Conservation (phyloP, 1,284 basidiomycete species). For the Agroathelia rolfsii region DNA sequence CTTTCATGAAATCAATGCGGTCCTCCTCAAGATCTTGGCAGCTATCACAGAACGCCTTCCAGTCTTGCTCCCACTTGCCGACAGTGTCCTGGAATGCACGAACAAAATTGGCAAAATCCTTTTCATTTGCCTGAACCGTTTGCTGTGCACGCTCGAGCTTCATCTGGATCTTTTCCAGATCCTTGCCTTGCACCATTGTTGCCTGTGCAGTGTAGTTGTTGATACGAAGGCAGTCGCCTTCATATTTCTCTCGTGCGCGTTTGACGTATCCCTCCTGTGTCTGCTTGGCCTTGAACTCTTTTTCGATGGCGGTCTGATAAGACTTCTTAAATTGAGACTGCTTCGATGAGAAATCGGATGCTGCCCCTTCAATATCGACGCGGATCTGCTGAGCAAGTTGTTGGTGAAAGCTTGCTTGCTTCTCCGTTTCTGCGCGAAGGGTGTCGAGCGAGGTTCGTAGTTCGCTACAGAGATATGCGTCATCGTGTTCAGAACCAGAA, state of each 20-base stretch:
- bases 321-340: constrained; percentile 71
- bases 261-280: constrained; percentile 75
- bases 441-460: constrained; percentile 72
- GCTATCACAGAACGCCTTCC: constrained; percentile 89
- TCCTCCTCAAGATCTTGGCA: constrained; percentile 97
- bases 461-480: constrained; percentile 43
- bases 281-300: constrained; percentile 80
- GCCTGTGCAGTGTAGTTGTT: constrained; percentile 94
- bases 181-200: constrained; percentile 87
- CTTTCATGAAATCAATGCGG: constrained; percentile 87
- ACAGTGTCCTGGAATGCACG: constrained; percentile 75
- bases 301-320: constrained; percentile 72
- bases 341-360: constrained; percentile 51
- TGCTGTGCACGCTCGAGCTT: constrained; percentile 87
- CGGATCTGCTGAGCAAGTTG: constrained; percentile 69
- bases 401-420: constrained; percentile 64
- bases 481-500: constrained; percentile 3
- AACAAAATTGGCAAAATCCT: constrained; percentile 86
- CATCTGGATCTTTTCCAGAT: constrained; percentile 81
- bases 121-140: constrained; percentile 83
- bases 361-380: constrained; percentile 66
- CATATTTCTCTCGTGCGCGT: constrained; percentile 91
- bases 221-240: constrained; percentile 88
- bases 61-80: constrained; percentile 85
- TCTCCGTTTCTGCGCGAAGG: constrained; percentile 76